Evolutionary conservation across 768 basidiomycete genomes (phyloP).

Genomic region (Boletus rex-veris): DNA sequence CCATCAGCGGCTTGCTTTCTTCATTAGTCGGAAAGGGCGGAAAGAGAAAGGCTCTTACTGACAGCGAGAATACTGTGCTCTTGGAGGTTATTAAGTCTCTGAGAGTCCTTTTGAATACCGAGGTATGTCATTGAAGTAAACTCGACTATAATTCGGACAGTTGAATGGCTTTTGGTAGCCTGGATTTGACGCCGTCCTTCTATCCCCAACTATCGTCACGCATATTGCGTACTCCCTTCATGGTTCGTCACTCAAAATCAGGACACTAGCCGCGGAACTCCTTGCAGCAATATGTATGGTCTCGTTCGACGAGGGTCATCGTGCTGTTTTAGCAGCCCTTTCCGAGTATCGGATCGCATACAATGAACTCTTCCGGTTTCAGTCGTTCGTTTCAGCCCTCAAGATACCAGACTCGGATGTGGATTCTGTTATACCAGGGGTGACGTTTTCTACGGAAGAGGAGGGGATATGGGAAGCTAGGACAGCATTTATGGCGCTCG

Average conservation of each 20-base stretch:
- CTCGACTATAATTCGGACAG: neutral
- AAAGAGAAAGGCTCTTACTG: constrained; percentile 56
- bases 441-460: constrained; percentile 47
- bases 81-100: constrained; percentile 78
- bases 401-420: constrained; percentile 44
- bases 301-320: constrained; percentile 66
- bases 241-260: constrained; percentile 61
- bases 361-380: constrained; percentile 77
- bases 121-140: constrained; percentile 44
- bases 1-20: constrained; percentile 55
- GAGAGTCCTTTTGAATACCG: constrained; percentile 79
- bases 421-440: constrained; percentile 32
- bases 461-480: constrained; percentile 82
- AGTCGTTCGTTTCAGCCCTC: constrained; percentile 64
- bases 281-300: constrained; percentile 83
- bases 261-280: constrained; percentile 68
- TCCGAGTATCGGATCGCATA: constrained; percentile 74
- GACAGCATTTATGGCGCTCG: constrained; percentile 66
- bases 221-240: constrained; percentile 72
- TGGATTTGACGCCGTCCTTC: constrained; percentile 67
- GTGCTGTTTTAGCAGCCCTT: constrained; percentile 68
- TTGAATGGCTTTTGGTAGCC: constrained; percentile 39
- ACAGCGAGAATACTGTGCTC: constrained; percentile 65
- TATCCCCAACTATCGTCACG: constrained; percentile 61
- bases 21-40: constrained; percentile 63